Base-by-base conservation (phyloP, 2,329 filamentous ascomycete genomes). In the Corinectria fuckeliana region DNA sequence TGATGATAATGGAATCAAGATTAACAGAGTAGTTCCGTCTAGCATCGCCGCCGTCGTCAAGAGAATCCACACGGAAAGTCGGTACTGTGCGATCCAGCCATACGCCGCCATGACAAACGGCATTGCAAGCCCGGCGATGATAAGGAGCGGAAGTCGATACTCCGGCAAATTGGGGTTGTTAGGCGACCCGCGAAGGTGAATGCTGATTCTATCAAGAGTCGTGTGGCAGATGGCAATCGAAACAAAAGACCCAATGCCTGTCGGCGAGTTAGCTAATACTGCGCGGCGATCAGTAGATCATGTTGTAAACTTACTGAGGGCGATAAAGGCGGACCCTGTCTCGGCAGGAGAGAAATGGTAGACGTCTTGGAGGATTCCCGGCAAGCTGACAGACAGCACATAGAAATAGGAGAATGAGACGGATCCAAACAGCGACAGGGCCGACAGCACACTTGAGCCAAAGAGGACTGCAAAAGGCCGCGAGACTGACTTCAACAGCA, bases 321-420 rank as follows among this genome's bases (percentile, higher is more conserved):
- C 39, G 9, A 88, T 73, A 62, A 88, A 87, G 0, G 82, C 76
- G 0, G 77, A 74, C 2, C 87, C 87, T 1, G 80, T 82, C 28
- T 77, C 72, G 0, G 83, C 78, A 0, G 85, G 80, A 0, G 81
- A 79, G 32, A 85, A 77, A 9, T 75, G 70, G 63, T 86, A 86
- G 1, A 77, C 62, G 1, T 77, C 72, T 61, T 80, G 71, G 41
- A 86, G 74, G 11, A 87, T 81, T 25, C 78, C 72, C 6, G 84
- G 79, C 57, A 87, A 72, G 2, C 83, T 84, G 6, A 83, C 83
- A 47, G 81, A 79, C 64, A 85, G 76, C 53, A 85, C 72, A 69
- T 85, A 87, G 38, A 82, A 81, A 60, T 80, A 82, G 3, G 81
- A 77, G 63, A 84, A 87, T 1, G 77, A 73, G 13, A 85, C 71